Conservation (phyloP, 2,329 filamentous ascomycete genomes). For the Hypomyces perniciosus region DNA sequence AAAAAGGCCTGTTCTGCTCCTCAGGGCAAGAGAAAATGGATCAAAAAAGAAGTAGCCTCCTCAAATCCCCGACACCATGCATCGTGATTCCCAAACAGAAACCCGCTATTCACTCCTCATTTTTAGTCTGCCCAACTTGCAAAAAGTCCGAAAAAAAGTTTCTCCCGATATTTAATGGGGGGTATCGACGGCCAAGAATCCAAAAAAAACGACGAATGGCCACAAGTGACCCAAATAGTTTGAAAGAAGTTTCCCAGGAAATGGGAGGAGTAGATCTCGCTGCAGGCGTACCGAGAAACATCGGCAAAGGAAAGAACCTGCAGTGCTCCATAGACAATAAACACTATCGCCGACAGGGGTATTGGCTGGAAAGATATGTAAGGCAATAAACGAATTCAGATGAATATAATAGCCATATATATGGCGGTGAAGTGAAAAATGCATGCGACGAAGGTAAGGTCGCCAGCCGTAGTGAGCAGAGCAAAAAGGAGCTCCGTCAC, state of each 20-base stretch:
- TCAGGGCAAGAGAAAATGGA: neutral
- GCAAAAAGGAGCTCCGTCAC: conserved; percentile 4
- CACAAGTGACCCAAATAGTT: neutral
- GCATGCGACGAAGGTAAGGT: neutral
- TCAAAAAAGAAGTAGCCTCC: neutral
- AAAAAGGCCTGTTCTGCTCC: neutral
- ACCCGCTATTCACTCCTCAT: conserved; percentile 2
- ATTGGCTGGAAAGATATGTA: conserved; percentile 21
- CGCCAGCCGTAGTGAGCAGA: neutral
- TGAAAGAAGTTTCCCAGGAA: neutral
- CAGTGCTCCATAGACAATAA: conserved; percentile 23
- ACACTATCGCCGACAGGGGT: conserved; percentile 29
- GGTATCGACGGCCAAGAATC: conserved; percentile 17
- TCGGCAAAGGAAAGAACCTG: neutral
- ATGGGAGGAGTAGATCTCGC: neutral
- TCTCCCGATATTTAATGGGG: conserved; percentile 12
- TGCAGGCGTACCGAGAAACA: conserved; percentile 4
- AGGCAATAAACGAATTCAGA: conserved; percentile 19
- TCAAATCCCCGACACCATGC: conserved; percentile 9
- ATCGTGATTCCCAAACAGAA: conserved; percentile 8
- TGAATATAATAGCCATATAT: conserved; percentile 10
- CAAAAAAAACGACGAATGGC: conserved; percentile 1
- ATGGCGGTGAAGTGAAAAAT: conserved; percentile 5
- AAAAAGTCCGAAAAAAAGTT: conserved; percentile 15
- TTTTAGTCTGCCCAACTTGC: neutral